Evolutionary conservation across 805 yeast genomes (phyloP).

Genomic region (Yamadazyma sp.): DNA sequence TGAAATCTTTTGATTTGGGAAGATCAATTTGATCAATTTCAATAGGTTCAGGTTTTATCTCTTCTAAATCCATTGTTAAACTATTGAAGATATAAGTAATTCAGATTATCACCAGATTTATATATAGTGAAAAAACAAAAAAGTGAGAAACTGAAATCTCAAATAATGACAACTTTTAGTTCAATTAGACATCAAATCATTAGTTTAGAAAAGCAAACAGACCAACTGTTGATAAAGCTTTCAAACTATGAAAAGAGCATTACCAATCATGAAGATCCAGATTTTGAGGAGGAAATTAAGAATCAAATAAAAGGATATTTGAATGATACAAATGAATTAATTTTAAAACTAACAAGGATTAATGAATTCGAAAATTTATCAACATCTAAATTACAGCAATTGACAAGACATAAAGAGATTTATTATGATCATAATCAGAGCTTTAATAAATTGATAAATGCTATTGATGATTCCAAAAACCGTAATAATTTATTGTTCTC

Average conservation of each 20-base stretch:
- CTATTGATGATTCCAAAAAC: slow-evolving; percentile 72
- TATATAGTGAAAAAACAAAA: neutral
- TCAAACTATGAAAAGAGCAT: slow-evolving; percentile 28
- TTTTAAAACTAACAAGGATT: slow-evolving; percentile 31
- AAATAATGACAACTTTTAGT: slow-evolving; percentile 46
- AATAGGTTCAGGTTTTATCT: slow-evolving; percentile 12
- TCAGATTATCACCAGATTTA: neutral
- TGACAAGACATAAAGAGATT: slow-evolving; percentile 77
- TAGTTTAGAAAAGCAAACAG: slow-evolving; percentile 70
- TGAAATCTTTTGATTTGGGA: too few relatives aligned
- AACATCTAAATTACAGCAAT: slow-evolving; percentile 74
- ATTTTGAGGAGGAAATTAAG: slow-evolving; percentile 21
- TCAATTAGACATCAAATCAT: slow-evolving; percentile 69
- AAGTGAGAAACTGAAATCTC: neutral
- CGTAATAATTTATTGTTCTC: slow-evolving; percentile 68
- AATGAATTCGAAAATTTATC: slow-evolving; percentile 38
- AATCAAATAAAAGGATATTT: slow-evolving; percentile 23
- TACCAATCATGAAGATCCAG: slow-evolving; percentile 19
- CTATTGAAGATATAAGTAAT: too few relatives aligned
- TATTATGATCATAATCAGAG: slow-evolving; percentile 67
- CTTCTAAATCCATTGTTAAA: slow-evolving; percentile 2
- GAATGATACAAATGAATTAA: slow-evolving; percentile 46
- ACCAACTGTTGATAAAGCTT: slow-evolving; percentile 44
- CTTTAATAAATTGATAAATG: slow-evolving; percentile 53
- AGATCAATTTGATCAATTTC: slow-evolving; percentile 1